Percentiles rank a stretch among this genome's conserved stretches.
Conservation (phyloP, 2,329 filamentous ascomycete species). For the Phyllosticta citrichinensis region DNA sequence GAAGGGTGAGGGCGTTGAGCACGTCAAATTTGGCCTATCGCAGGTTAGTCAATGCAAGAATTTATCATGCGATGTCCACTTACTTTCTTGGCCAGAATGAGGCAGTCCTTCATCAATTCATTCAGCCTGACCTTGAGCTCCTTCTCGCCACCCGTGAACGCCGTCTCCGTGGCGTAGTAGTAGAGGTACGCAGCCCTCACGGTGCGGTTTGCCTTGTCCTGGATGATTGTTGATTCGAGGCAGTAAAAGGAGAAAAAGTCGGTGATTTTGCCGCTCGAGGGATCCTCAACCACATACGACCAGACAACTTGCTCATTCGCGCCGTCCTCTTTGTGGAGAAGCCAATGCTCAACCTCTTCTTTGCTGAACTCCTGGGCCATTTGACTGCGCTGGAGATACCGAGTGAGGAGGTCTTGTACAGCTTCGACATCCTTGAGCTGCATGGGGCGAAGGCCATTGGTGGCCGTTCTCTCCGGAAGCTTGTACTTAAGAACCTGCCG, state of each 20-base stretch:
- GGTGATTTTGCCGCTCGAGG: conserved; percentile 66
- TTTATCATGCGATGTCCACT: neutral
- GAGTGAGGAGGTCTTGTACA: conserved; percentile 62
- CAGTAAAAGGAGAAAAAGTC: conserved; percentile 98
- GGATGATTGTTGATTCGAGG: conserved; percentile 86
- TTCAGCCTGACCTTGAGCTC: conserved; percentile 74
- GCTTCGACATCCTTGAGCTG: conserved; percentile 65
- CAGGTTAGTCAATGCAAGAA: neutral
- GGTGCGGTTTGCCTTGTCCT: conserved; percentile 63
- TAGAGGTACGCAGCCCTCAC: conserved; percentile 91
- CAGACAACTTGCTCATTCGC: conserved; percentile 68
- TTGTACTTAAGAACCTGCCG: conserved; percentile 81
- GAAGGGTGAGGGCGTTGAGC: conserved; percentile 86
- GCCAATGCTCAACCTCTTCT: conserved; percentile 81
- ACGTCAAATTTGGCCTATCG: conserved; percentile 71
- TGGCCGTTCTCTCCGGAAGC: conserved; percentile 63
- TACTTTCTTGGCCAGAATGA: conserved; percentile 76
- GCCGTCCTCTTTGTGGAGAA: conserved; percentile 58
- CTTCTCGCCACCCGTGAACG: conserved; percentile 23
- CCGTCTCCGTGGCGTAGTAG: conserved; percentile 64
- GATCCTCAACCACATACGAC: conserved; percentile 77
- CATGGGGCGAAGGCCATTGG: conserved; percentile 70
- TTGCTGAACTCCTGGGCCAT: conserved; percentile 72
- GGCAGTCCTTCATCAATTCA: conserved; percentile 67
- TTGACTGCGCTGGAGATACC: conserved; percentile 71